Evolutionary conservation across 768 basidiomycete genomes (phyloP), one percentile per base, ranked within the genome.

Genomic region (Lentinula guzmanii): DNA sequence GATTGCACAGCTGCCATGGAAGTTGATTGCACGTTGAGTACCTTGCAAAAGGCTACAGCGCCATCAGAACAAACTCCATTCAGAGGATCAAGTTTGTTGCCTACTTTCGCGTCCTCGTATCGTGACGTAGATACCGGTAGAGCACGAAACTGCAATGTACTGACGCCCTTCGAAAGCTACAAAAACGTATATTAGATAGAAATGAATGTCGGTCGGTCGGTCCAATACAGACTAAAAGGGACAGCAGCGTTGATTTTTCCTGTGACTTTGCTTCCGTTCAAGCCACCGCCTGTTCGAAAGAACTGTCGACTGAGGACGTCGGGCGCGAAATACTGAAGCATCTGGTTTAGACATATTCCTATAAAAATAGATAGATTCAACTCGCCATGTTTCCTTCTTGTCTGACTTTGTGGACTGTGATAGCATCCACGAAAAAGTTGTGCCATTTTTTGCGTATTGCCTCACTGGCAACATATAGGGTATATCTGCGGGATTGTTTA

Each of bases 341-440:
- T 34, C 31, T 35, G 6, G 16, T 21, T 24, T 4, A 43, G 42
- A 13, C 42, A 1, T n/a, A 13, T 15, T n/a, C 13, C 2, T 39
- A 43, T 1, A 43, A 15, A 43, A 5, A 8, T 11, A 24, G 18
- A 0, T 10, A 10, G 21, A n/a, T 11, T 57, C 31, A 33, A 67
- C 77, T 28, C 64, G 91, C 92, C 86, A 85, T 86, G 65, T 90
- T 93, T 16, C 78, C 80, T 46, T 93, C 92, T 63, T 85, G 84
- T 53, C 84, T 74, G 7, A 79, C 87, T 64, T 80, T 80, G 64
- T 89, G 78, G 6, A 93, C 75, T 1, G 76, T 85, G 33, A 90
- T 76, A 6, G 89, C 81, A 63, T 91, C 81, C 3, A 81, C 74
- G 18, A 94, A 75, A 11, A 77, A 77, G 11, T 76, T 76, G 18